Conservation (phyloP, 1,284 basidiomycete genomes). For the Gymnopus androsaceus region DNA sequence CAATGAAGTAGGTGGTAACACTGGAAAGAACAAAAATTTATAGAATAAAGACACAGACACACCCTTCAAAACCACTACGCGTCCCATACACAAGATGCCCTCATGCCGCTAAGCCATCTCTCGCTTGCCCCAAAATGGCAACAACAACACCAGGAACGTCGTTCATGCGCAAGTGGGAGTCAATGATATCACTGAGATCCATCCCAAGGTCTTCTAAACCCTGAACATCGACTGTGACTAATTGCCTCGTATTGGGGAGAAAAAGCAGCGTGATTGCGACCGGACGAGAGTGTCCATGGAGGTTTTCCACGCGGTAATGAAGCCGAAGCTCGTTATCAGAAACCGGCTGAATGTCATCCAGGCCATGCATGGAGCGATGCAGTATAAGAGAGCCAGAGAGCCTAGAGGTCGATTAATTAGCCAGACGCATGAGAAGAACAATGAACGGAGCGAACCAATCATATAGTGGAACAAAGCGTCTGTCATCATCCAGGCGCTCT, state of each 20-base stretch:
- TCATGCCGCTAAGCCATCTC: slow-evolving; percentile 23
- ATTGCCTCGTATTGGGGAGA: slow-evolving; percentile 62
- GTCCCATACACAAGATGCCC: neutral
- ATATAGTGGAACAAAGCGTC: slow-evolving; percentile 60
- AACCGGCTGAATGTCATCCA: slow-evolving; percentile 58
- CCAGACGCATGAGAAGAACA: neutral
- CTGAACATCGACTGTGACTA: slow-evolving; percentile 58
- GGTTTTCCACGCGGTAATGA: slow-evolving; percentile 52
- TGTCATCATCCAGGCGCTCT: slow-evolving; percentile 51
- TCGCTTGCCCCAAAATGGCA: slow-evolving; percentile 55
- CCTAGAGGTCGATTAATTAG: slow-evolving; percentile 44
- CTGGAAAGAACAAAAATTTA: too few species aligned
- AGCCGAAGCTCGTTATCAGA: slow-evolving; percentile 78
- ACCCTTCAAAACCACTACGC: too few species aligned
- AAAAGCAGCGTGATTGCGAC: slow-evolving; percentile 60
- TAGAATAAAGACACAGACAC: too few species aligned
- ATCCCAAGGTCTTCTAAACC: slow-evolving; percentile 51
- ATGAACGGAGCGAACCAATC: slow-evolving; percentile 65
- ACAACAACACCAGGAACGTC: slow-evolving; percentile 73
- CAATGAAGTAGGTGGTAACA: too few species aligned
- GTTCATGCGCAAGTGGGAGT: slow-evolving; percentile 64
- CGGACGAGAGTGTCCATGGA: slow-evolving; percentile 25
- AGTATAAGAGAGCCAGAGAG: slow-evolving; percentile 66
- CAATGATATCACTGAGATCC: slow-evolving; percentile 62
- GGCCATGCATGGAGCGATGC: slow-evolving; percentile 62